Percentiles rank a stretch among this genome's conserved stretches.
Evolutionary conservation across 2,329 filamentous ascomycete species (phyloP).

Genomic region (Verticillium klebahnii): DNA sequence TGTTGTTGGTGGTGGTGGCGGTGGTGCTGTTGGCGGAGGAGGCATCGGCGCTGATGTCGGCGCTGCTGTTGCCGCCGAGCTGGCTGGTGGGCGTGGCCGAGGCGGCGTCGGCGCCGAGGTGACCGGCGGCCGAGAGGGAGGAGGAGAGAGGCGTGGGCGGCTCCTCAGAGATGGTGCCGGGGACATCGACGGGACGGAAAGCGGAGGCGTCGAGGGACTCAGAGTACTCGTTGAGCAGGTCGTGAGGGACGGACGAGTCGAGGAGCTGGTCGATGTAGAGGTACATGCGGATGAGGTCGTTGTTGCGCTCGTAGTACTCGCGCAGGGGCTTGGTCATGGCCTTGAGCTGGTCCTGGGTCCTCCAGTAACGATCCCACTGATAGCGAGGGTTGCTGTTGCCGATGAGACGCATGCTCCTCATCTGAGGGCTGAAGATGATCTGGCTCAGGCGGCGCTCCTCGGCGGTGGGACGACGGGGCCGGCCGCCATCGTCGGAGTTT

Average conservation of each 20-base stretch:
- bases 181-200: slow-evolving; percentile 55
- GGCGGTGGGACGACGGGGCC: slow-evolving; percentile 36
- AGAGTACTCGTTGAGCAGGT: slow-evolving; percentile 84
- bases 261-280: slow-evolving; percentile 88
- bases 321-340: slow-evolving; percentile 71
- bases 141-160: slow-evolving; percentile 20
- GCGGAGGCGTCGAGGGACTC: slow-evolving; percentile 53
- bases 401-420: slow-evolving; percentile 81
- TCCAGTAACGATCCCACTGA: slow-evolving; percentile 84
- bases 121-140: background rate
- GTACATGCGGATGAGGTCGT: slow-evolving; percentile 85
- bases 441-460: slow-evolving; percentile 57
- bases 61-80: slow-evolving; percentile 67
- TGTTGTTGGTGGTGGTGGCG: background rate
- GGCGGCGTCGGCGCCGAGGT: background rate
- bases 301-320: slow-evolving; percentile 83
- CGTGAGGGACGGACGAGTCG: slow-evolving; percentile 87
- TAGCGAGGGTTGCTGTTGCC: slow-evolving; percentile 85
- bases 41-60: slow-evolving; percentile 19
- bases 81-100: slow-evolving; percentile 54
- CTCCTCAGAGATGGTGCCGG: slow-evolving; percentile 74
- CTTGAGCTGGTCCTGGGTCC: slow-evolving; percentile 68
- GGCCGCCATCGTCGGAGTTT: slow-evolving; percentile 23
- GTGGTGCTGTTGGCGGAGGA: slow-evolving; percentile 12
- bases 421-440: slow-evolving; percentile 62